Evolutionary conservation across 83 land plant species (phyloP).

Genomic region (Picea abies): DNA sequence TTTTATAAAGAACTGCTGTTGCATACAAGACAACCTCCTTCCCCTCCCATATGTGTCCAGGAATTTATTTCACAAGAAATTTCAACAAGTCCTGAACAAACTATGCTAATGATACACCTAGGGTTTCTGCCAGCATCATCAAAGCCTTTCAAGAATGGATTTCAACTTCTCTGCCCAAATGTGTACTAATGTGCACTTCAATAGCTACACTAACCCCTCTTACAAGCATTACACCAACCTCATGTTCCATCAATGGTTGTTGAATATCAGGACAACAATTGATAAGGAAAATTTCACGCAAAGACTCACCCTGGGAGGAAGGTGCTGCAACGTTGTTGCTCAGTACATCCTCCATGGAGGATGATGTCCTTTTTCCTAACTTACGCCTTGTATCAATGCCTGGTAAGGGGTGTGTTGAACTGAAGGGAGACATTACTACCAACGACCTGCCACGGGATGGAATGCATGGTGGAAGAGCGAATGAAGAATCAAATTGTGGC

Average conservation of each 20-base stretch:
- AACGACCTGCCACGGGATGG: too few relatives aligned
- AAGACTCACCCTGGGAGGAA: conserved; percentile 31
- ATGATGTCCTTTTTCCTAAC: conserved; percentile 27
- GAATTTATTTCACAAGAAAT: conserved; percentile 74
- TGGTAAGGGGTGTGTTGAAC: too few relatives aligned
- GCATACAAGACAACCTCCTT: conserved; percentile 77
- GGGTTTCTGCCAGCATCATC: conserved; percentile 63
- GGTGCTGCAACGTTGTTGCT: conserved; percentile 26
- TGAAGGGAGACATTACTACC: too few relatives aligned
- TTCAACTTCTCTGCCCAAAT: conserved; percentile 50
- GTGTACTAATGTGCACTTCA: conserved; percentile 49
- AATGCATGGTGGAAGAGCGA: too few relatives aligned
- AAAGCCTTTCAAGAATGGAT: conserved; percentile 51
- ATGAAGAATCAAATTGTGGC: too few relatives aligned
- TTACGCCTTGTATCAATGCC: conserved; percentile 41
- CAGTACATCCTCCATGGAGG: conserved; percentile 58
- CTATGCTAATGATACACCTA: conserved; percentile 60
- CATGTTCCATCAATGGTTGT: conserved; percentile 70
- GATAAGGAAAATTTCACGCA: conserved; percentile 84
- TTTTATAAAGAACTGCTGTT: conserved; percentile 58
- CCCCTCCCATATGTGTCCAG: conserved; percentile 97
- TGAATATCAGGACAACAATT: conserved; percentile 85
- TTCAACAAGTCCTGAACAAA: conserved; percentile 49
- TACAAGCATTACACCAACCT: conserved; percentile 56
- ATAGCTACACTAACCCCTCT: conserved; percentile 54